phyloP scores from a whole-genome alignment of 495 filamentous ascomycete genomes.

The Rusavskia elegans region DNA sequence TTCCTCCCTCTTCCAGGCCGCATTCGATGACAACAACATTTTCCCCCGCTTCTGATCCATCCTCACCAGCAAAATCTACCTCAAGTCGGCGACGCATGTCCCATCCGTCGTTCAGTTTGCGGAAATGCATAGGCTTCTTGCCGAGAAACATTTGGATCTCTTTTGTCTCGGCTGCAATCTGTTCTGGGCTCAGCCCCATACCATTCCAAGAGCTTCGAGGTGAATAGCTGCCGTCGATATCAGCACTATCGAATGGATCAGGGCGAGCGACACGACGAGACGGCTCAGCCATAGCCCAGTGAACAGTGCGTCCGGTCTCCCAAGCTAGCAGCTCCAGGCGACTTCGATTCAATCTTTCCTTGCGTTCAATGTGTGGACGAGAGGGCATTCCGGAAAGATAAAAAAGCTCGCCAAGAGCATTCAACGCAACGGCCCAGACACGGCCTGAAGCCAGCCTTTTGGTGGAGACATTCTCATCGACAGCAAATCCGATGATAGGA shows the following conservation, averaged over 20 bases:
- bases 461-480: constrained; percentile 64
- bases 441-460: constrained; percentile 51
- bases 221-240: constrained; percentile 49
- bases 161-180: constrained; percentile 55
- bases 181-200: constrained; percentile 53
- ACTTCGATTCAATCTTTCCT: constrained; percentile 16
- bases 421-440: constrained; percentile 75
- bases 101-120: constrained; percentile 68
- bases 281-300: constrained; percentile 65
- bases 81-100: constrained; percentile 77
- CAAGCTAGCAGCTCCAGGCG: constrained; percentile 51
- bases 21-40: constrained; percentile 56
- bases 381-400: constrained; percentile 57
- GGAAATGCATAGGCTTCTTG: constrained; percentile 64
- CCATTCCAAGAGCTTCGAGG: constrained; percentile 53
- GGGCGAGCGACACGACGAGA: constrained; percentile 55
- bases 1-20: constrained; percentile 41
- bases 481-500: constrained; percentile 70
- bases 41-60: constrained; percentile 58
- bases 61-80: constrained; percentile 78
- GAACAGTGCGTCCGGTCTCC: constrained; percentile 58
- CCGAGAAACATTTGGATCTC: constrained; percentile 66
- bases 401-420: constrained; percentile 84
- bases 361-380: constrained; percentile 21
- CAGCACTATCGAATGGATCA: constrained; percentile 46